Conservation (phyloP, 352 stramenopile species). For the Elongisporangium anandrum region DNA sequence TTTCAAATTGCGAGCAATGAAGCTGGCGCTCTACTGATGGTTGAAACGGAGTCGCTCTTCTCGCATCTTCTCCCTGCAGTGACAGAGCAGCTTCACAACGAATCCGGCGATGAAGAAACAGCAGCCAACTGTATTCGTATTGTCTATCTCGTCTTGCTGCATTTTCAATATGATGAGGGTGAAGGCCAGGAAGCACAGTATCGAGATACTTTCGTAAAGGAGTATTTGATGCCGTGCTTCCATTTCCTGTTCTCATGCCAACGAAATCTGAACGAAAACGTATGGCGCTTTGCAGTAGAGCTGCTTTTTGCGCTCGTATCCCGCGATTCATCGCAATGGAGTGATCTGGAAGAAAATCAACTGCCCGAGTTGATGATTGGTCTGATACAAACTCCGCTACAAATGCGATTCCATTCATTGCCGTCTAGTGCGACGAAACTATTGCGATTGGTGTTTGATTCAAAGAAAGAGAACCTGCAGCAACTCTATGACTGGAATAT, state of each 20-base stretch:
- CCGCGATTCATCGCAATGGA: slow-evolving; percentile 19
- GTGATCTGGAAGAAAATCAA: slow-evolving; percentile 15
- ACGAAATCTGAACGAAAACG: slow-evolving; percentile 25
- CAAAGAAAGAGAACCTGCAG: slow-evolving; percentile 6
- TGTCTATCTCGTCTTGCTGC: slow-evolving; percentile 42
- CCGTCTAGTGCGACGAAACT: slow-evolving; percentile 29
- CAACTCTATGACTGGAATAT: slow-evolving; percentile 32
- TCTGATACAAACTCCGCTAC: slow-evolving; percentile 25
- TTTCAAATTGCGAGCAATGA: slow-evolving; percentile 40
- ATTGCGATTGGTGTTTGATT: slow-evolving; percentile 28
- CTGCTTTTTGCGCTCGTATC: slow-evolving; percentile 16
- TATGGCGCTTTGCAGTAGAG: slow-evolving; percentile 46
- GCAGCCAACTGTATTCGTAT: slow-evolving; percentile 44
- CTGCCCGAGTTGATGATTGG: slow-evolving; percentile 20
- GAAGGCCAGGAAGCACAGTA: slow-evolving; percentile 13
- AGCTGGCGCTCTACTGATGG: slow-evolving; percentile 27
- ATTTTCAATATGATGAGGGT: slow-evolving; percentile 29
- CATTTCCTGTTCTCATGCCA: slow-evolving; percentile 13
- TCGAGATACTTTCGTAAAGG: slow-evolving; percentile 33
- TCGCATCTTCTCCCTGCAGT: slow-evolving; percentile 48
- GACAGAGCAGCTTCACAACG: slow-evolving; percentile 17
- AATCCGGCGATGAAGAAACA: slow-evolving; percentile 14
- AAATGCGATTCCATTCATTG: slow-evolving; percentile 19
- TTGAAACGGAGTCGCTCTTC: slow-evolving; percentile 43
- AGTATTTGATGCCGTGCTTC: slow-evolving; percentile 40